Evolutionary conservation across 371 early-diverging fungal genomes (phyloP).

Genomic region (Mortierella sp.): DNA sequence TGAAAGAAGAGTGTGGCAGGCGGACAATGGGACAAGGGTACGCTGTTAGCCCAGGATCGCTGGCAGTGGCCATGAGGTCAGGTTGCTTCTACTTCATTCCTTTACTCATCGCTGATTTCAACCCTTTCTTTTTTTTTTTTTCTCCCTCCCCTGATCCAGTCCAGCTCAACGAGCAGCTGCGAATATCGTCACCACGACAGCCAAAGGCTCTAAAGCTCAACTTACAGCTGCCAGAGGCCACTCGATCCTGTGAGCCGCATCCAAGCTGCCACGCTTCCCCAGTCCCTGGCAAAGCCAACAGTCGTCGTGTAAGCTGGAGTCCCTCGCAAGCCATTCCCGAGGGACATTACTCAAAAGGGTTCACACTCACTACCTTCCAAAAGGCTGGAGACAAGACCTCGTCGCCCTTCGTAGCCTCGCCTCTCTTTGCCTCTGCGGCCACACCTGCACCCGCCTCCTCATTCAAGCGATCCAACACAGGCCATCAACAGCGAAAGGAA

Average conservation of each 20-base stretch:
- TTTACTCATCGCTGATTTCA: constrained; percentile 2
- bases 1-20: too few species aligned
- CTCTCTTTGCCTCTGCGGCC: constrained; percentile 4
- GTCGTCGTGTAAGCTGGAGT: constrained; percentile 42
- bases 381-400: constrained; percentile 20
- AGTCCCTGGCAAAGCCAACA: not conserved
- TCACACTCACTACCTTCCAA: constrained; percentile 38
- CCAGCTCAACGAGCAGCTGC: not conserved
- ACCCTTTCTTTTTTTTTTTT: not conserved
- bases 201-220: constrained; percentile 21
- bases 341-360: constrained; percentile 47
- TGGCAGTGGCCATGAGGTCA: not conserved
- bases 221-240: constrained; percentile 24
- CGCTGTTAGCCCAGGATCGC: not conserved
- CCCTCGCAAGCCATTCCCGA: constrained; percentile 48
- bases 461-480: constrained; percentile 36
- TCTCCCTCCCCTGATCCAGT: not conserved
- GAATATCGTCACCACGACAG: constrained; percentile 23
- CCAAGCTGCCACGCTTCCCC: not conserved
- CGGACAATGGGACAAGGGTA: not conserved
- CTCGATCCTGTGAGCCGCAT: not conserved
- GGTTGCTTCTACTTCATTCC: not conserved
- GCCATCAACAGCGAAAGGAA: constrained; percentile 19
- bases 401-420: not conserved
- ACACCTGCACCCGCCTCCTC: too few species aligned